Base-by-base conservation (phyloP, 768 basidiomycete genomes). In the Tephrocybe sp. region DNA sequence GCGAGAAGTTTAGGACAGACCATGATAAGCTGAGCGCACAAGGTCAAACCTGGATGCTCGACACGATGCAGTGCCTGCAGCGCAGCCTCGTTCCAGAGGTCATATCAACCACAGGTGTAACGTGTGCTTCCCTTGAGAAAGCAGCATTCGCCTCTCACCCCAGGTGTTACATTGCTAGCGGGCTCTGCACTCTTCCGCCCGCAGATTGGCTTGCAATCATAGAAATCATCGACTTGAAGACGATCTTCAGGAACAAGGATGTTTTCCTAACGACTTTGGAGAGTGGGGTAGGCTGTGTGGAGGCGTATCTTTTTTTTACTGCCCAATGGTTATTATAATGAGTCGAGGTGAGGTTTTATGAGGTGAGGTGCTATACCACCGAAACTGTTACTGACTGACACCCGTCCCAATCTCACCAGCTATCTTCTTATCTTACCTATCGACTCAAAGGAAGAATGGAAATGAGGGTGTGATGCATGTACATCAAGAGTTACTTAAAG, bases 31-130 rank as follows among this genome's bases (percentile, higher is more conserved):
- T 79, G 10, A 67, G 67, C 23, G 14, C 60, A 0, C 39, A 28
- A 4, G 77, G 77, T 0, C 67, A 73, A 49, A 61, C 55, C 33
- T 79, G 77, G 77, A 70, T 79, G 68, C 30, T 72, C 30, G 59
- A 66, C 28, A 74, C 73, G 14, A 76, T 79, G 76, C 68, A 69
- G 43, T 79, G 78, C 49, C 67, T 79, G 7, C 77, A 78, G 51
- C 54, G 51, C 0, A 68, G 66, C 2, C 67, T 79, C 18, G 70
- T 78, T 2, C 66, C 66, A 1, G 70, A 74, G 20, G 69, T 64
- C 1, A 48, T 63, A 7, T 60, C 55, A 0, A 50, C 38, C 6
- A 55, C 56, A 0, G 56, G 59, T 3, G 51, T 57, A 24, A 67
- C 64, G 2, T 79, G 76, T 39, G 33, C 56, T 2, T 66, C 58